phyloP scores from a whole-genome alignment of 768 basidiomycete genomes.

The Naganishia randhawae region DNA sequence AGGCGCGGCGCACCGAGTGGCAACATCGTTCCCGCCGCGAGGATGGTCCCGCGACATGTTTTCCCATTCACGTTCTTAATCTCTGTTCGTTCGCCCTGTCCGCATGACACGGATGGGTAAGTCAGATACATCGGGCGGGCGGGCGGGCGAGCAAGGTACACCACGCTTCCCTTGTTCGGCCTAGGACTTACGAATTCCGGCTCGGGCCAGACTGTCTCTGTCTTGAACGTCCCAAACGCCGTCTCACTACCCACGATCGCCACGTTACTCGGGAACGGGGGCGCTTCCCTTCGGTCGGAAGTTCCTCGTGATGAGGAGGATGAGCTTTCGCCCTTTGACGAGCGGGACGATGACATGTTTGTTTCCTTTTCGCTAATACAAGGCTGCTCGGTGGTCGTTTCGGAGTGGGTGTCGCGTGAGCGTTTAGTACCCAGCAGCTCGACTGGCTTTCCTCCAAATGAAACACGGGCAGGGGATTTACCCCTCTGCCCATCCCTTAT shows the following conservation, averaged over 20 bases:
- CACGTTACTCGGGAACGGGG: constrained; percentile 23
- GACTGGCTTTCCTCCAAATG: background rate
- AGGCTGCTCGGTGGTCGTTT: too few relatives aligned
- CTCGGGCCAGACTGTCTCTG: constrained; percentile 28
- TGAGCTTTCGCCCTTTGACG: background rate
- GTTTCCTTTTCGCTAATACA: background rate
- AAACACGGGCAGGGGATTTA: background rate
- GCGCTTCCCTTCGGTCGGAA: constrained; percentile 26
- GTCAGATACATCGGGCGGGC: too few relatives aligned
- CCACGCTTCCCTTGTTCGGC: too few relatives aligned
- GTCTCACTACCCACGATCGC: constrained; percentile 24
- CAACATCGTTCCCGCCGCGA: constrained; percentile 32
- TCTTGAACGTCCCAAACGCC: constrained; percentile 21
- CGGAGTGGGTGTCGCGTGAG: background rate
- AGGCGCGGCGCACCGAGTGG: too few relatives aligned
- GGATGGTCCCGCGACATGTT: constrained; percentile 25
- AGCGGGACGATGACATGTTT: constrained; percentile 12
- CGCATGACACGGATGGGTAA: too few relatives aligned
- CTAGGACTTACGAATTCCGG: constrained; percentile 28
- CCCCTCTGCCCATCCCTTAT: background rate
- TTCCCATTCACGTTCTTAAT: constrained; percentile 31
- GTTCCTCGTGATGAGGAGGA: constrained; percentile 21
- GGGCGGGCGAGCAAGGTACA: too few relatives aligned
- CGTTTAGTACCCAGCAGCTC: background rate
- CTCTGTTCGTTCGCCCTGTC: constrained; percentile 24